Evolutionary conservation across 805 yeast species (phyloP), one percentile per base, ranked within the genome.

Genomic region (Yarrowia divulgata): DNA sequence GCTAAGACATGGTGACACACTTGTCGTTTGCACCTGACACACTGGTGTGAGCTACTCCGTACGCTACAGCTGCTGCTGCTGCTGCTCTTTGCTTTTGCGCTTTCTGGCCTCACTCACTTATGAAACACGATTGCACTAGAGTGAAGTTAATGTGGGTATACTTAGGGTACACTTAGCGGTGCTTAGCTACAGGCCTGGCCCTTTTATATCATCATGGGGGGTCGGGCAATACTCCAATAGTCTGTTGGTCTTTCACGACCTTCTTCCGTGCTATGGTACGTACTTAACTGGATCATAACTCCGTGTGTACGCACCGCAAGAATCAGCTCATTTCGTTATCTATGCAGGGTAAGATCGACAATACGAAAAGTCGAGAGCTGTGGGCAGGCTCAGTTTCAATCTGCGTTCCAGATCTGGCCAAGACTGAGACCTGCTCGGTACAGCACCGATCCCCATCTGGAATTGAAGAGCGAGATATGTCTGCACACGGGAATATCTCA

Each of bases 241-340:
- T n/a, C n/a, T n/a, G n/a, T n/a, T n/a, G n/a, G n/a, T n/a, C n/a
- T n/a, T n/a, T n/a, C n/a, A n/a, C n/a, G n/a, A n/a, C n/a, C n/a
- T n/a, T n/a, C n/a, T n/a, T n/a, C n/a, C n/a, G n/a, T n/a, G n/a
- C n/a, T n/a, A n/a, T n/a, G n/a, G n/a, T n/a, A n/a, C n/a, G n/a
- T n/a, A n/a, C n/a, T n/a, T n/a, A n/a, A n/a, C n/a, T n/a, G n/a
- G n/a, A n/a, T n/a, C n/a, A n/a, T n/a, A n/a, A n/a, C n/a, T n/a
- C n/a, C n/a, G n/a, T n/a, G n/a, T n/a, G n/a, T n/a, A n/a, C n/a
- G n/a, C n/a, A n/a, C n/a, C n/a, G n/a, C 35, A 29, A 50, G 19
- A 52, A 54, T 54, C 58, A 54, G 58, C 43, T 54, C 58, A 54
- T 54, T 54, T 37, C 57, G 57, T 54, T 54, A 54, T 54, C 58